These are phyloP conservation scores for Licmophora abbreviata DNA, from an alignment of 108 stramenopile species.

Conservation along the genomic window DNA sequence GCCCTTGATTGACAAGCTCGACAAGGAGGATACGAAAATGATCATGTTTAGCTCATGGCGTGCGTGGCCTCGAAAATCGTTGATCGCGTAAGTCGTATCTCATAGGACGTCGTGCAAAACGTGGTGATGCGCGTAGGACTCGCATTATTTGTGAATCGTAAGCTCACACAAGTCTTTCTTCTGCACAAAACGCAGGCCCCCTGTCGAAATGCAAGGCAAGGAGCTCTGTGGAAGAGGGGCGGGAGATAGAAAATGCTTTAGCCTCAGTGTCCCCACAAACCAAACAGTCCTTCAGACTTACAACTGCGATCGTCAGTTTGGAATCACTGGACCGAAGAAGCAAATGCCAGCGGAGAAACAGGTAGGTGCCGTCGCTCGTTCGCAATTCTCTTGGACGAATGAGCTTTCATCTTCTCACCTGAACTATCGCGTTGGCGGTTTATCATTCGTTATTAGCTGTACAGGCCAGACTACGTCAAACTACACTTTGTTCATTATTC, in stretches of 20 bases:
- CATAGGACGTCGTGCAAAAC: background rate
- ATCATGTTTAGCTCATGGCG: constrained; percentile 46
- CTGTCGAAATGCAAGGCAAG: constrained; percentile 8
- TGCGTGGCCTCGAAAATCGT: constrained; percentile 43
- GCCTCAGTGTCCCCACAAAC: constrained; percentile 41
- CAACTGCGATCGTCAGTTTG: constrained; percentile 77
- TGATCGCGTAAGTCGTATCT: constrained; percentile 21
- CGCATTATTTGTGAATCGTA: background rate
- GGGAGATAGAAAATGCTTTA: constrained; percentile 30
- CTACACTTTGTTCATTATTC: constrained; percentile 85
- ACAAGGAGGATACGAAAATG: constrained; percentile 33
- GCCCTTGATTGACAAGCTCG: constrained; percentile 32
- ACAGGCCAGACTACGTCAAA: constrained; percentile 68
- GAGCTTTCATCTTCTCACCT: background rate
- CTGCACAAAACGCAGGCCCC: constrained; percentile 1
- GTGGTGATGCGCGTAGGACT: background rate
- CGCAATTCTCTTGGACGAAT: background rate
- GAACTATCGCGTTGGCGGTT: background rate
- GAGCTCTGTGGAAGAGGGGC: constrained; percentile 20
- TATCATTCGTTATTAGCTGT: constrained; percentile 21
- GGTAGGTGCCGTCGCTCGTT: background rate
- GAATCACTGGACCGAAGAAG: constrained; percentile 25
- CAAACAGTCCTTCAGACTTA: constrained; percentile 73
- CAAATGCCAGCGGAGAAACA: constrained; percentile 74
- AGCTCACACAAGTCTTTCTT: background rate